Percentiles rank a stretch among this genome's conserved stretches.
These are phyloP conservation scores for Pythium periplocum DNA, from an alignment of 352 stramenopile genomes.

Conservation along the genomic window DNA sequence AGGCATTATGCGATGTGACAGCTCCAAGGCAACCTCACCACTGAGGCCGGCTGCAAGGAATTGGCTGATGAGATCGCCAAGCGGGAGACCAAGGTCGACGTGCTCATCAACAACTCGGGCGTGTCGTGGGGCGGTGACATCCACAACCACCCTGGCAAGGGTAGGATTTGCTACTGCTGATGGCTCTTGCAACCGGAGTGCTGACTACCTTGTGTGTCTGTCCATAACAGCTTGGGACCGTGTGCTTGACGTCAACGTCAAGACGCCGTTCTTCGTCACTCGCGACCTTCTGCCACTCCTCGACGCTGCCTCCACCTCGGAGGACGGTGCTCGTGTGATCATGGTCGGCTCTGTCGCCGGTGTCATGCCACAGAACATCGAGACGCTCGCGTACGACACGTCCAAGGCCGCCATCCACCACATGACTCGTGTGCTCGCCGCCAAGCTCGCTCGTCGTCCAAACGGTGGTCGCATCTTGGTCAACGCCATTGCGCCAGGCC, in stretches of 20 bases:
- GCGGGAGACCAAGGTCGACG: conserved; percentile 73
- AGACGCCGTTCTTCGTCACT: conserved; percentile 91
- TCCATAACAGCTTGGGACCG: conserved; percentile 80
- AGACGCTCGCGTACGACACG: conserved; percentile 92
- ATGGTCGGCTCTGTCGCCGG: conserved; percentile 73
- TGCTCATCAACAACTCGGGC: conserved; percentile 95
- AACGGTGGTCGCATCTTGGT: conserved; percentile 90
- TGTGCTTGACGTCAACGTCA: conserved; percentile 93
- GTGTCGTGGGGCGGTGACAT: conserved; percentile 45
- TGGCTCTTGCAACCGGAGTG: neutral
- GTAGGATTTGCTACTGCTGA: conserved; percentile 8
- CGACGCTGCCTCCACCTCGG: conserved; percentile 44
- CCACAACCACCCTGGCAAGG: conserved; percentile 27
- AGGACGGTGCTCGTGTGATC: conserved; percentile 57
- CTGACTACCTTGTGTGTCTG: no score
- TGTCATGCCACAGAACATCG: conserved; percentile 80
- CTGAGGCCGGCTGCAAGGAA: conserved; percentile 70
- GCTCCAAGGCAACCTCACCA: conserved; percentile 76
- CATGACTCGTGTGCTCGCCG: conserved; percentile 88
- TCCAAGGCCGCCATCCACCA: conserved; percentile 94
- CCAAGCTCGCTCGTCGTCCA: conserved; percentile 80
- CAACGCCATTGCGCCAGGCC: conserved; percentile 93
- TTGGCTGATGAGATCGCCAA: conserved; percentile 78
- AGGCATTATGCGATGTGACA: conserved; percentile 6
- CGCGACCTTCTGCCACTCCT: conserved; percentile 88